A percentile compares a stretch with the other conserved stretches of the same genome.
These are phyloP conservation scores for Dipodascus albidus DNA, from an alignment of 805 yeast genomes.

Conservation along the genomic window DNA sequence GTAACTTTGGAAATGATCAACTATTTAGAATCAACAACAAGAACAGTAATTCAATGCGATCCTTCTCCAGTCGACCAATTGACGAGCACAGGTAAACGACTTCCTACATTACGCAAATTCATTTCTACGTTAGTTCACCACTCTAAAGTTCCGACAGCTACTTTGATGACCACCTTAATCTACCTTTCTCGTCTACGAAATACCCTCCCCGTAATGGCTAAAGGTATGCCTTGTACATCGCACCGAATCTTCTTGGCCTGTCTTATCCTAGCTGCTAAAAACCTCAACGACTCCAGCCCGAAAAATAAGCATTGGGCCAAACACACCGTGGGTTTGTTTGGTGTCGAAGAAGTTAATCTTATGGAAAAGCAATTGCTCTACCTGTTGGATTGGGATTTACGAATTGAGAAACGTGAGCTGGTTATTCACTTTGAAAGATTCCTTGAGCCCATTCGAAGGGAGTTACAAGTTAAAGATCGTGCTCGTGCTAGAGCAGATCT, in stretches of 20 bases:
- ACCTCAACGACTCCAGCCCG: conserved; percentile 87
- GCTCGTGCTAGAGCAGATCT: not conserved
- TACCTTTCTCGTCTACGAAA: conserved; percentile 69
- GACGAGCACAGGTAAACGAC: not conserved
- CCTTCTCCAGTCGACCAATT: conserved; percentile 15
- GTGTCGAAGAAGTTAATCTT: conserved; percentile 71
- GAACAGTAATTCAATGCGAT: conserved; percentile 28
- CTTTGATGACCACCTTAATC: conserved; percentile 85
- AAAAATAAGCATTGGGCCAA: conserved; percentile 93
- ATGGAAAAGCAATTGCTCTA: conserved; percentile 82
- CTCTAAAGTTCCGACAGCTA: conserved; percentile 90
- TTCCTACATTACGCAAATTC: conserved; percentile 33
- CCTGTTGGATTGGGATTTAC: conserved; percentile 76
- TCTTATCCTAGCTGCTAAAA: conserved; percentile 83
- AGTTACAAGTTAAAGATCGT: conserved; percentile 20
- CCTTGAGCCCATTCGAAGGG: conserved; percentile 56
- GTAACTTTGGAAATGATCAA: conserved; percentile 30
- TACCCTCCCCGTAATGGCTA: conserved; percentile 74
- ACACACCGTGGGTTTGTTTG: conserved; percentile 77
- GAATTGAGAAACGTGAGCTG: conserved; percentile 60
- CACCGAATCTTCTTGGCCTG: conserved; percentile 89
- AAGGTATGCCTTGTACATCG: conserved; percentile 81
- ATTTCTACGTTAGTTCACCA: conserved; percentile 61
- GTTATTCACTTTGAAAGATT: conserved; percentile 61
- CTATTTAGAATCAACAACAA: conserved; percentile 31